Evolutionary conservation across 768 basidiomycete genomes (phyloP).

Genomic region (Sporobolomyces roseus): DNA sequence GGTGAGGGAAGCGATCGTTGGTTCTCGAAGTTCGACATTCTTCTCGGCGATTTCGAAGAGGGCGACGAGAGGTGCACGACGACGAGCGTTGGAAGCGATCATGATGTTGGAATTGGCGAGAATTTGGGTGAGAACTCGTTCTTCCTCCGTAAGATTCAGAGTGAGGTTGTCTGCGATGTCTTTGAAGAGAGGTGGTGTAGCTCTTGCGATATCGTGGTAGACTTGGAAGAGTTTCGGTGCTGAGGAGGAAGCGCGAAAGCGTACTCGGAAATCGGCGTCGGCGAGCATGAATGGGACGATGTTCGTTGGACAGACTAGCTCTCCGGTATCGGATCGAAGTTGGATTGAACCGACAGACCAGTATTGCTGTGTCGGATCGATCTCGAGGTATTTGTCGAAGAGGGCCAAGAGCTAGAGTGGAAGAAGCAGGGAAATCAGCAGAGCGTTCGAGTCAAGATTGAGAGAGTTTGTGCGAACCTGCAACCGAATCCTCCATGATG

Average conservation of each 20-base stretch:
- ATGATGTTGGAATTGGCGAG: slow-evolving; percentile 71
- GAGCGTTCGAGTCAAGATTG: neutral
- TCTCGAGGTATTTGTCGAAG: slow-evolving; percentile 61
- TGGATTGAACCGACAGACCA: slow-evolving; percentile 51
- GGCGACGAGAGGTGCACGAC: slow-evolving; percentile 83
- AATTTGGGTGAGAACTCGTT: slow-evolving; percentile 68
- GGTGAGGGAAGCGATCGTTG: slow-evolving; percentile 57
- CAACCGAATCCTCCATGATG: slow-evolving; percentile 63
- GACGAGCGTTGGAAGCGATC: slow-evolving; percentile 68
- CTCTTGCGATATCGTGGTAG: slow-evolving; percentile 17
- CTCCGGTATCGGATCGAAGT: slow-evolving; percentile 46
- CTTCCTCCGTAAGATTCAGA: slow-evolving; percentile 67
- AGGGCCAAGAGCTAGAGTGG: slow-evolving; percentile 57
- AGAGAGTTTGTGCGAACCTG: slow-evolving; percentile 7
- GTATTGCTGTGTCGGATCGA: slow-evolving; percentile 57
- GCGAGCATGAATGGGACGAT: slow-evolving; percentile 56
- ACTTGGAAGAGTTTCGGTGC: slow-evolving; percentile 51
- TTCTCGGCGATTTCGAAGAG: slow-evolving; percentile 62
- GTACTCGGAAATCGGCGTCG: slow-evolving; percentile 79
- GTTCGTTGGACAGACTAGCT: slow-evolving; percentile 51
- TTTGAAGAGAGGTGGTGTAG: no score
- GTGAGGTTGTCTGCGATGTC: slow-evolving; percentile 39
- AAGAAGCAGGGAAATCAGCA: no score
- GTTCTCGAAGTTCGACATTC: slow-evolving; percentile 46
- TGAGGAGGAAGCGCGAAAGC: slow-evolving; percentile 68